These are phyloP conservation scores for Verbena officinalis DNA, from an alignment of 257 asterid species.

Conservation along the genomic window DNA sequence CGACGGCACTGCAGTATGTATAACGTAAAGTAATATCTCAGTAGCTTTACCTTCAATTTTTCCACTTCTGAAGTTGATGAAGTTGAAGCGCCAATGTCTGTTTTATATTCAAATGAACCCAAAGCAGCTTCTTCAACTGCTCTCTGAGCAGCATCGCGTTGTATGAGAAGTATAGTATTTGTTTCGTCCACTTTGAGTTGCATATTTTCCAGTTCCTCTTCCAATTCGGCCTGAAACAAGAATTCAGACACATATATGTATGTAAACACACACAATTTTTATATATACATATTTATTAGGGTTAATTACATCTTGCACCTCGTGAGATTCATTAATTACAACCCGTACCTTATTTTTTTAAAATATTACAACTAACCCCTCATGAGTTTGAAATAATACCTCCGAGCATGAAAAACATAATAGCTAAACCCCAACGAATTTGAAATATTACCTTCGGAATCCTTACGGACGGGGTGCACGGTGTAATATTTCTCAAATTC, in stretches of 20 bases:
- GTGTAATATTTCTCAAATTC: no score
- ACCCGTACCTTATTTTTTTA: no score
- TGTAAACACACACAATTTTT: background rate
- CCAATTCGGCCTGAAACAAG: slow-evolving; percentile 70
- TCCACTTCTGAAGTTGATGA: slow-evolving; percentile 64
- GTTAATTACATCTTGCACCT: no score
- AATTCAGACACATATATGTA: background rate
- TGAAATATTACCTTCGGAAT: no score
- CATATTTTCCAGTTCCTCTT: slow-evolving; percentile 59
- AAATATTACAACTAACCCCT: no score
- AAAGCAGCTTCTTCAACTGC: slow-evolving; percentile 61
- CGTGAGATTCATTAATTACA: no score
- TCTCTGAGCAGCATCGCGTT: slow-evolving; percentile 61
- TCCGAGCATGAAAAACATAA: no score
- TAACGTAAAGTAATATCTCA: slow-evolving; percentile 28
- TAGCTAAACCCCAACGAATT: no score
- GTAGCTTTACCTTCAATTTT: slow-evolving; percentile 61
- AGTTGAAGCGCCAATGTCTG: slow-evolving; percentile 53
- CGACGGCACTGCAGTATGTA: no score
- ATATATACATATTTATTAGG: background rate
- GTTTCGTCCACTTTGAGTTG: slow-evolving; percentile 61
- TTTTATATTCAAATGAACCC: slow-evolving; percentile 58
- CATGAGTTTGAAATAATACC: no score
- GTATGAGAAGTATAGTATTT: slow-evolving; percentile 52
- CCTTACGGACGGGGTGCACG: no score